These are phyloP conservation scores for Coemansia sp. DNA, from an alignment of 192 early-diverging fungal species.

Conservation along the genomic window DNA sequence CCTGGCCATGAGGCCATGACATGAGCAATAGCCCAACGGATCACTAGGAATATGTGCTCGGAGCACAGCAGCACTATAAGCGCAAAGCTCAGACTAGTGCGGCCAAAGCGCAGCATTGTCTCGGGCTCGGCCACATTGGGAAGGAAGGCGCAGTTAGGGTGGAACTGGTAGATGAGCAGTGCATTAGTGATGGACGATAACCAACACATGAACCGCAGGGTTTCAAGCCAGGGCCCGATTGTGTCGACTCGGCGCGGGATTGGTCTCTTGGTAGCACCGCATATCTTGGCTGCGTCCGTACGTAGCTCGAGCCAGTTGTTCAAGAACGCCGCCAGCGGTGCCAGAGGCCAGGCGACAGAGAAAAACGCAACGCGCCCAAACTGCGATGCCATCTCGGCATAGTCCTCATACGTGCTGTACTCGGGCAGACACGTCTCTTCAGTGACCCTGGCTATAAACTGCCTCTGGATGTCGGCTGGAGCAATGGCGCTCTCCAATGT, in stretches of 20 bases:
- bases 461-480: conserved; percentile 27
- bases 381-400: conserved; percentile 92
- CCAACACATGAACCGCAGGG: conserved; percentile 62
- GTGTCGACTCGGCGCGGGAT: conserved; percentile 71
- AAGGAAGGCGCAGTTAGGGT: conserved; percentile 34
- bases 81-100: conserved; percentile 50
- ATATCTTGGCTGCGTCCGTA: conserved; percentile 90
- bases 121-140: conserved; percentile 32
- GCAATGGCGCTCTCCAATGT: conserved; percentile 18
- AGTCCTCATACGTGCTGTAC: conserved; percentile 88
- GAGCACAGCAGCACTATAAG: conserved; percentile 54
- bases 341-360: conserved; percentile 82
- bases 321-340: conserved; percentile 76
- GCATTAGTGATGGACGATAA: conserved; percentile 60
- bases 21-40: conserved; percentile 40
- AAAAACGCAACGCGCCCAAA: conserved; percentile 90
- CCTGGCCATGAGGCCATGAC: conserved; percentile 54
- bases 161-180: conserved; percentile 60
- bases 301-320: conserved; percentile 95
- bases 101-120: conserved; percentile 46
- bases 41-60: conserved; percentile 49
- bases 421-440: conserved; percentile 61
- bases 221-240: conserved; percentile 78
- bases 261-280: conserved; percentile 72
- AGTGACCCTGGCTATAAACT: conserved; percentile 42